Evolutionary conservation across 371 early-diverging fungal species (phyloP).

Genomic region (Mortierella sp.): DNA sequence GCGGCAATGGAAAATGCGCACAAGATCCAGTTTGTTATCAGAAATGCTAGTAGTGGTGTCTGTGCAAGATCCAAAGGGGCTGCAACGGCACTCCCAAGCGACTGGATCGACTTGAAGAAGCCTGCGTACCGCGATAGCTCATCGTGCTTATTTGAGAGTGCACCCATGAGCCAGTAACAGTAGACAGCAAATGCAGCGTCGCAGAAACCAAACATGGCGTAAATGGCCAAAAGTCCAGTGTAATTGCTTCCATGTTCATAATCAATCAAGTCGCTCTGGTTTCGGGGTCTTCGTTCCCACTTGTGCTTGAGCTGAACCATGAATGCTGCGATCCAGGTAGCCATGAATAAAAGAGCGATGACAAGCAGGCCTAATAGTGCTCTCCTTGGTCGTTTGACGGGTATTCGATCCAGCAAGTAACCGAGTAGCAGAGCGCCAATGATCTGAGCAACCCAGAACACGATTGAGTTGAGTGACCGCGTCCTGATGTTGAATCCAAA

Average conservation of each 20-base stretch:
- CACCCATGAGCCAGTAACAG: constrained; percentile 79
- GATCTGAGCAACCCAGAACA: constrained; percentile 81
- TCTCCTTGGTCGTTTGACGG: constrained; percentile 60
- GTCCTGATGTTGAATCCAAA: constrained; percentile 72
- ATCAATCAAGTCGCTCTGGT: constrained; percentile 21
- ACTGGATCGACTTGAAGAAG: constrained; percentile 59
- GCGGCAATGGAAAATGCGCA: constrained; percentile 49
- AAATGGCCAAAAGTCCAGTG: constrained; percentile 68
- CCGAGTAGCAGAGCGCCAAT: constrained; percentile 68
- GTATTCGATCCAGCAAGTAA: constrained; percentile 64
- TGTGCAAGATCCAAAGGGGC: constrained; percentile 52
- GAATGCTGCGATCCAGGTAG: constrained; percentile 76
- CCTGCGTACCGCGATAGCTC: constrained; percentile 80
- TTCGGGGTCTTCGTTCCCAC: constrained; percentile 13
- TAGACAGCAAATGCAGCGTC: constrained; percentile 76
- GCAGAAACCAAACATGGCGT: constrained; percentile 72
- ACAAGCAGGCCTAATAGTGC: constrained; percentile 63
- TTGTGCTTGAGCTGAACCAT: constrained; percentile 67
- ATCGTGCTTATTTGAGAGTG: constrained; percentile 76
- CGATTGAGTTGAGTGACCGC: constrained; percentile 72
- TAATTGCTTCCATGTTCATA: constrained; percentile 57
- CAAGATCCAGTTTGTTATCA: constrained; percentile 58
- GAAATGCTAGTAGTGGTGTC: constrained; percentile 41
- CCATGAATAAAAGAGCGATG: constrained; percentile 64
- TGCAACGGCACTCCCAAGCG: constrained; percentile 56